Evolutionary conservation across 2,329 filamentous ascomycete genomes (phyloP).

Genomic region (Aspergillus costaricaensis): DNA sequence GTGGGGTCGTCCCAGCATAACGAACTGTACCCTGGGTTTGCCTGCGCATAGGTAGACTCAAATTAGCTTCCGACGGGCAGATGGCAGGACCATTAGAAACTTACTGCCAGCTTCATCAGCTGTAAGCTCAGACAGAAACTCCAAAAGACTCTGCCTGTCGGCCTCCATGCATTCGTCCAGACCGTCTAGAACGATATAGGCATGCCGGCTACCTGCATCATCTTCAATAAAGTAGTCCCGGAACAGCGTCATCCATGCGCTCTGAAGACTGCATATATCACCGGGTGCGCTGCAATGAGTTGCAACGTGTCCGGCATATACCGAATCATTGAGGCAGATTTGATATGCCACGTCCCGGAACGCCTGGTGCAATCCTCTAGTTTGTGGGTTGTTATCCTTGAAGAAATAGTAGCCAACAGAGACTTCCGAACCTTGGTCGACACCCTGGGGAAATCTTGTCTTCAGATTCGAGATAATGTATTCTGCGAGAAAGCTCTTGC

Average conservation of each 20-base stretch:
- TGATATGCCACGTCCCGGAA: conserved; percentile 52
- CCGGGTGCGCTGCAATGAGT: background rate
- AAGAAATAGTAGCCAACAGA: conserved; percentile 54
- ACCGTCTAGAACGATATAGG: background rate
- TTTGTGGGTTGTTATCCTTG: conserved; percentile 51
- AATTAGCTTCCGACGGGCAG: background rate
- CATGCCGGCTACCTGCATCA: background rate
- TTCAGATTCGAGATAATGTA: conserved; percentile 46
- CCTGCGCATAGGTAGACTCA: background rate
- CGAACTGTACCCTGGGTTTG: background rate
- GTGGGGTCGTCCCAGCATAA: background rate
- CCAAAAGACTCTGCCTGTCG: background rate
- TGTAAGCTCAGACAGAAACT: background rate
- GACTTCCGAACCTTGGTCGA: conserved; percentile 16
- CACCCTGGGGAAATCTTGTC: conserved; percentile 32
- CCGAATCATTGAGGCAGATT: conserved; percentile 49
- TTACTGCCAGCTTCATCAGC: background rate
- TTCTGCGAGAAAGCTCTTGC: conserved; percentile 51
- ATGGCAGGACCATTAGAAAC: background rate
- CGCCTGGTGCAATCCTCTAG: conserved; percentile 49
- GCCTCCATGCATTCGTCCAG: background rate
- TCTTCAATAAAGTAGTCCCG: background rate
- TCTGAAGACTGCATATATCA: background rate
- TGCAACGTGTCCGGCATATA: conserved; percentile 31
- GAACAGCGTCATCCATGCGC: background rate